Evolutionary conservation across 2,329 filamentous ascomycete species (phyloP).

Genomic region (Ambrosiella cleistominuta): DNA sequence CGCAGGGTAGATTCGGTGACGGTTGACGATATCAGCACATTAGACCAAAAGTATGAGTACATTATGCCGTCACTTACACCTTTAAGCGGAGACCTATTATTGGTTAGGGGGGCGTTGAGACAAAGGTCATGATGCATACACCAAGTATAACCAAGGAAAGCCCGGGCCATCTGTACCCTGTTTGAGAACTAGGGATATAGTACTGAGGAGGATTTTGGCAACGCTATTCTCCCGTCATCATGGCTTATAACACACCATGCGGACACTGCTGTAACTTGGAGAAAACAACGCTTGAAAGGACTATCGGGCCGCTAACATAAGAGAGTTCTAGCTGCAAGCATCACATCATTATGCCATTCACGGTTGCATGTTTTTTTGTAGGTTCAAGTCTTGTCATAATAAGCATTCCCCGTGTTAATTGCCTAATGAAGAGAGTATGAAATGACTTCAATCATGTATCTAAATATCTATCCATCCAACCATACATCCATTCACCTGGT

Average conservation of each 20-base stretch:
- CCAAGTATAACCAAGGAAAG: slow-evolving; percentile 1
- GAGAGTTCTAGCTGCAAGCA: not conserved
- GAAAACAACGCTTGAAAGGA: not conserved
- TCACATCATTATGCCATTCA: not conserved
- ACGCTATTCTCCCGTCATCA: not conserved
- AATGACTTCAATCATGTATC: not conserved
- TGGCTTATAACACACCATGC: not conserved
- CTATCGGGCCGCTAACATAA: not conserved
- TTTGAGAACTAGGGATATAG: not conserved
- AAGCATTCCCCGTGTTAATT: not conserved
- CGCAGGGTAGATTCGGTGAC: slow-evolving; percentile 1
- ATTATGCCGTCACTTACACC: slow-evolving; percentile 2
- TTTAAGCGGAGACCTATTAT: not conserved
- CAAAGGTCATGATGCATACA: slow-evolving; percentile 4
- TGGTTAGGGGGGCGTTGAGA: not conserved
- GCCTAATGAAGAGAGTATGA: not conserved
- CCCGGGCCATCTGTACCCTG: not conserved
- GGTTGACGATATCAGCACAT: not conserved
- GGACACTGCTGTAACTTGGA: not conserved
- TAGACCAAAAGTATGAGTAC: slow-evolving; percentile 1
- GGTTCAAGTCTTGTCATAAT: not conserved
- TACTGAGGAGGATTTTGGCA: not conserved
- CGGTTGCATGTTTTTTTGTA: not conserved
- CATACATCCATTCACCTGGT: too few species aligned
- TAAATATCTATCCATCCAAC: too few species aligned